phyloP scores from a whole-genome alignment of 352 stramenopile genomes.

The Thraustotheca clavata region DNA sequence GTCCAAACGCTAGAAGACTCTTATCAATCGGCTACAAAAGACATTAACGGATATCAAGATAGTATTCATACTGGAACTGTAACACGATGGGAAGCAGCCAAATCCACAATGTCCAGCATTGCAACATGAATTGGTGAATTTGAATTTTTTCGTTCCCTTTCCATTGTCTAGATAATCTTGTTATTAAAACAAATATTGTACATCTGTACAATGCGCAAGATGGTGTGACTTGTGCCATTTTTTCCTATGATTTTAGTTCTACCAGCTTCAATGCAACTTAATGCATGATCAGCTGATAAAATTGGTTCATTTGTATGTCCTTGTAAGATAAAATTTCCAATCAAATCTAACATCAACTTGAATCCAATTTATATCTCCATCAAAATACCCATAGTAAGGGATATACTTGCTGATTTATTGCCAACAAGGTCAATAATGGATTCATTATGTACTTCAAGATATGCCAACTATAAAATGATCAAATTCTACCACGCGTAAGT shows the following conservation, averaged over 20 bases:
- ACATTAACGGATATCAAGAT: neutral
- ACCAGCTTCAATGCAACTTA: neutral
- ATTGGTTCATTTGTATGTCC: neutral
- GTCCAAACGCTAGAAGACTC: slow-evolving; percentile 15
- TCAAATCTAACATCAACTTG: neutral
- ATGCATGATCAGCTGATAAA: neutral
- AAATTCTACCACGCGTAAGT: neutral
- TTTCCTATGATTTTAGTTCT: neutral
- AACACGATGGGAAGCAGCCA: slow-evolving; percentile 7
- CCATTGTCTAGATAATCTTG: neutral
- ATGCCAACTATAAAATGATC: neutral
- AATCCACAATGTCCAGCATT: slow-evolving; percentile 11
- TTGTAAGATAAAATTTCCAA: neutral
- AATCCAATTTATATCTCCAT: no score
- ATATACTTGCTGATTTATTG: neutral
- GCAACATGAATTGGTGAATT: neutral
- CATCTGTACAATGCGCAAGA: neutral
- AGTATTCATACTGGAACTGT: neutral
- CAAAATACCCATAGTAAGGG: no score
- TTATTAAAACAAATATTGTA: neutral
- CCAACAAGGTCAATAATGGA: neutral
- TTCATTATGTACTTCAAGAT: slow-evolving; percentile 11
- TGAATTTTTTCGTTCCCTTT: neutral
- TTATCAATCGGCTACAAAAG: neutral
- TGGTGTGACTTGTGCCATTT: neutral